A percentile compares a stretch with the other conserved stretches of the same genome.
phyloP scores from a whole-genome alignment of 192 early-diverging fungal species.

The Helicostylum pulchrum region DNA sequence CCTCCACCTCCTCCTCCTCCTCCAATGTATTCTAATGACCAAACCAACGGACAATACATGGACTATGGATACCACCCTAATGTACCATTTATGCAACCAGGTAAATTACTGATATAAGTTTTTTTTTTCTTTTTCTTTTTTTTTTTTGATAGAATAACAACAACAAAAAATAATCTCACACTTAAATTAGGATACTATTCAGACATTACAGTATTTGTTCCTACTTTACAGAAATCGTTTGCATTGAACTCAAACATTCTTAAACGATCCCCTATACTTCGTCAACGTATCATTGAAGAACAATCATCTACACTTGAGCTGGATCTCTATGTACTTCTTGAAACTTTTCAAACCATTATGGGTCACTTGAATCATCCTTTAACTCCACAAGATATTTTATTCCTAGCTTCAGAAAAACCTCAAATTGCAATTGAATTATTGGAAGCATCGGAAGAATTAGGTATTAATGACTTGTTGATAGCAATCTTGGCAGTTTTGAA shows the following conservation, averaged over 20 bases:
- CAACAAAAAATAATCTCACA: not conserved
- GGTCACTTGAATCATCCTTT: slow-evolving; percentile 10
- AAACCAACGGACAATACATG: slow-evolving; percentile 3
- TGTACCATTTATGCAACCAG: not conserved
- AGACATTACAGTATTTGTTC: slow-evolving; percentile 22
- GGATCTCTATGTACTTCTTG: slow-evolving; percentile 4
- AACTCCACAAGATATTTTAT: slow-evolving; percentile 4
- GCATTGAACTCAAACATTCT: slow-evolving; percentile 18
- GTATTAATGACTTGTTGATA: not conserved
- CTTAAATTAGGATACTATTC: slow-evolving; percentile 17
- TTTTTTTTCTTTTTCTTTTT: too few relatives aligned
- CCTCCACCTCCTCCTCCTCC: slow-evolving; percentile 9
- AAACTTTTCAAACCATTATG: slow-evolving; percentile 19
- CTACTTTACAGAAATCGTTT: slow-evolving; percentile 15
- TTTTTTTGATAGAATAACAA: not conserved
- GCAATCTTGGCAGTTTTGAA: not conserved
- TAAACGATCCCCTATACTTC: slow-evolving; percentile 22
- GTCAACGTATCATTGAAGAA: slow-evolving; percentile 10
- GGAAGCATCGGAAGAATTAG: slow-evolving; percentile 16
- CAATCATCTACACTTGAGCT: slow-evolving; percentile 6
- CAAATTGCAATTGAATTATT: slow-evolving; percentile 18
- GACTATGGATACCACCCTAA: not conserved
- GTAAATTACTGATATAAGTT: not conserved
- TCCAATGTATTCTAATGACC: slow-evolving; percentile 7
- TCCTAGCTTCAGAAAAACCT: slow-evolving; percentile 10